These are phyloP conservation scores for Fistulinella cinereoalba DNA, from an alignment of 1,284 basidiomycete species.

Conservation along the genomic window DNA sequence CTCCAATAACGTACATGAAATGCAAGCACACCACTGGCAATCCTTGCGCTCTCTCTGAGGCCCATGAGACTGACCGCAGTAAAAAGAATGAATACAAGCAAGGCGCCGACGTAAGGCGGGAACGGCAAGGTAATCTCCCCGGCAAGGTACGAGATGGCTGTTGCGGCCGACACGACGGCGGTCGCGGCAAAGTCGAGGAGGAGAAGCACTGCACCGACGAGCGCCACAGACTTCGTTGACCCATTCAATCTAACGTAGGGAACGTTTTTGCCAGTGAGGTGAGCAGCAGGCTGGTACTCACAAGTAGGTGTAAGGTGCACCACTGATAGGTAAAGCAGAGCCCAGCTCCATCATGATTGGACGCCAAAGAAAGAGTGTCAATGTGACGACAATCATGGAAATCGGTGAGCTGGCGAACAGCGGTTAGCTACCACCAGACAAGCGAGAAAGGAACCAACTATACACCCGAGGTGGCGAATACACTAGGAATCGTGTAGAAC, in stretches of 20 bases:
- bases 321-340: conserved; percentile 61
- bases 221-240: conserved; percentile 56
- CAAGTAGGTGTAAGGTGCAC: conserved; percentile 69
- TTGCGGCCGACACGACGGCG: conserved; percentile 65
- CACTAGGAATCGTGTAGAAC: conserved; percentile 68
- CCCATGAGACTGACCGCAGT: conserved; percentile 56
- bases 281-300: conserved; percentile 25
- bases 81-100: conserved; percentile 52
- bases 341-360: conserved; percentile 70
- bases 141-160: conserved; percentile 62
- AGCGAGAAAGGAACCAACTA: conserved; percentile 41
- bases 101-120: conserved; percentile 46
- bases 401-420: conserved; percentile 56
- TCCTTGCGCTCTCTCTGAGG: conserved; percentile 56
- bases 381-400: conserved; percentile 56
- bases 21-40: conserved; percentile 53
- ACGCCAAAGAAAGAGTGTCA: conserved; percentile 63
- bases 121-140: conserved; percentile 57
- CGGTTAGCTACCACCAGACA: neutral
- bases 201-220: conserved; percentile 58
- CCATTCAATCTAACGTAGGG: conserved; percentile 49
- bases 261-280: neutral
- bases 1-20: conserved; percentile 49
- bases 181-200: conserved; percentile 67
- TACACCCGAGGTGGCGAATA: conserved; percentile 55